phyloP scores from a whole-genome alignment of 2,329 filamentous ascomycete species.

The Fusarium dimerum region DNA sequence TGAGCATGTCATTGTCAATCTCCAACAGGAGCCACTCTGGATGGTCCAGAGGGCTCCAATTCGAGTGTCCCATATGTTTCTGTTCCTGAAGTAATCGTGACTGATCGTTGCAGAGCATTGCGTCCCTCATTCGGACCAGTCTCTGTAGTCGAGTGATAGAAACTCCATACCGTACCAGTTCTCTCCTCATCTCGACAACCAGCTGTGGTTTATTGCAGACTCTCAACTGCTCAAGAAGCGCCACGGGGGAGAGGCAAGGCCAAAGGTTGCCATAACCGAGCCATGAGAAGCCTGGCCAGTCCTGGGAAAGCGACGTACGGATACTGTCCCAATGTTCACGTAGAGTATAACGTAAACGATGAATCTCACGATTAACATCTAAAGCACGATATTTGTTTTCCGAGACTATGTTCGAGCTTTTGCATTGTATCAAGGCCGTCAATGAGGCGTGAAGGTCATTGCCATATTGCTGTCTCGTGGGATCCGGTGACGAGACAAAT shows the following conservation, averaged over 20 bases:
- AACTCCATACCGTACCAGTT: constrained; percentile 45
- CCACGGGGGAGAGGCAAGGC: constrained; percentile 44
- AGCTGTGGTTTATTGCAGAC: constrained; percentile 23
- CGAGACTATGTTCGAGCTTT: background rate
- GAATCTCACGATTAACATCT: background rate
- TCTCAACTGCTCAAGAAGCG: constrained; percentile 50
- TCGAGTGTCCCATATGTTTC: constrained; percentile 50
- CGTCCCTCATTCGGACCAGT: constrained; percentile 42
- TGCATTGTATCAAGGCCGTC: background rate
- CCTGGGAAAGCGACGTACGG: accelerated
- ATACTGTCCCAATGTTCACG: background rate
- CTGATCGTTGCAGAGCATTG: constrained; percentile 22
- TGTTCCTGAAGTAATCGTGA: constrained; percentile 43
- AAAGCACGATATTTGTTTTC: background rate
- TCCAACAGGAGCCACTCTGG: constrained; percentile 68
- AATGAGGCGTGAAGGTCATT: constrained; percentile 16
- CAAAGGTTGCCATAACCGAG: constrained; percentile 43
- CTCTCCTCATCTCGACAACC: constrained; percentile 37
- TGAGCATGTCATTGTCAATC: constrained; percentile 62
- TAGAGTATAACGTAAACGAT: background rate
- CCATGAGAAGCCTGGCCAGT: constrained; percentile 34
- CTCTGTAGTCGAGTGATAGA: constrained; percentile 47
- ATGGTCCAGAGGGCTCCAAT: constrained; percentile 53
- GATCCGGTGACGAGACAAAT: constrained; percentile 4
- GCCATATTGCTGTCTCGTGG: constrained; percentile 17